A percentile compares a stretch with the other conserved stretches of the same genome.
Evolutionary conservation across 768 basidiomycete species (phyloP).

Genomic region (Lentinula sp.): DNA sequence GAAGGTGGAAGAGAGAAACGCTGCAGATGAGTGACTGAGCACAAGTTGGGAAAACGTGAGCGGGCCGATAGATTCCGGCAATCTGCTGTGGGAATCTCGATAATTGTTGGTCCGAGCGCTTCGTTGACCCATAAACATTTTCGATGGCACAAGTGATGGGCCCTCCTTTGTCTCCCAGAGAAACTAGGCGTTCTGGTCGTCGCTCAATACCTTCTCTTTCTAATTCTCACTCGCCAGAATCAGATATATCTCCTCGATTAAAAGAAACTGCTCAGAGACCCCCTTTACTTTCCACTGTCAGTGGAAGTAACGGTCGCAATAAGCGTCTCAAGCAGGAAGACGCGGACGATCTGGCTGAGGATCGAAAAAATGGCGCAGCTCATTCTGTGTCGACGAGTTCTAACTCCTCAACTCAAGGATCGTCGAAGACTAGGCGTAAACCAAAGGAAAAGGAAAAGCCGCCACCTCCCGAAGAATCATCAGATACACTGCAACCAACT

Average conservation of each 20-base stretch:
- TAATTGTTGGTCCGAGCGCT: conserved; percentile 2
- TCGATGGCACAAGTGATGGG: conserved; percentile 72
- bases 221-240: conserved; percentile 70
- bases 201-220: conserved; percentile 65
- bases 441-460: conserved; percentile 56
- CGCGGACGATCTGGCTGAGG: conserved; percentile 54
- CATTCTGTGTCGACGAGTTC: conserved; percentile 24
- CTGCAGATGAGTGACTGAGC: neutral
- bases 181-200: conserved; percentile 72
- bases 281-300: conserved; percentile 22
- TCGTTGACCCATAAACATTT: neutral
- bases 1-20: neutral
- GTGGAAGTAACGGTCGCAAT: conserved; percentile 32
- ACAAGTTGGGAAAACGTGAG: neutral
- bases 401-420: conserved; percentile 21
- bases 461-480: neutral
- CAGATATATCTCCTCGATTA: conserved; percentile 49
- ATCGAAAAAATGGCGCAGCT: conserved; percentile 34
- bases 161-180: conserved; percentile 66
- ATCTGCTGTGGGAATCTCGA: neutral
- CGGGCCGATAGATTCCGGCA: neutral
- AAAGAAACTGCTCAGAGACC: conserved; percentile 38
- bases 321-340: conserved; percentile 76
- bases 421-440: conserved; percentile 52
- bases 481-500: neutral